These are phyloP conservation scores for Guillardia theta DNA, from an alignment of 78 protist species.

Conservation along the genomic window DNA sequence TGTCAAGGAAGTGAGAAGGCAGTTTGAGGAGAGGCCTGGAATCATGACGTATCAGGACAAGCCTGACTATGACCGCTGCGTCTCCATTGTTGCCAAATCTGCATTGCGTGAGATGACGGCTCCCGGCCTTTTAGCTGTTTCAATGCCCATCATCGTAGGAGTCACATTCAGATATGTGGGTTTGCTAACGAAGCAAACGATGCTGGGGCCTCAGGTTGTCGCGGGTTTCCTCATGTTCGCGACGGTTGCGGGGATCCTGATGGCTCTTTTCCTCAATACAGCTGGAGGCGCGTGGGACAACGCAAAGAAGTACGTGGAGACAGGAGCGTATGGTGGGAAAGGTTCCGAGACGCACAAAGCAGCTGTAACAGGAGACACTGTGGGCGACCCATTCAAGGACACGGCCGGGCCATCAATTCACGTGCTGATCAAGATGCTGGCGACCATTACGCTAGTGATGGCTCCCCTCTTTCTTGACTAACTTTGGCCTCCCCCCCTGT, in stretches of 20 bases:
- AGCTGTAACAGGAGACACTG: slow-evolving; percentile 80
- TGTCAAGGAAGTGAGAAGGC: slow-evolving; percentile 63
- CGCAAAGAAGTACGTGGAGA: slow-evolving; percentile 75
- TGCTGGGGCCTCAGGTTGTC: slow-evolving; percentile 46
- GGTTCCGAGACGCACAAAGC: slow-evolving; percentile 65
- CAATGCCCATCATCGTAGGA: slow-evolving; percentile 66
- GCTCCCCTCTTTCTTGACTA: slow-evolving; percentile 37
- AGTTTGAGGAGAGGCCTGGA: slow-evolving; percentile 50
- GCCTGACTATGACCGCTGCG: slow-evolving; percentile 58
- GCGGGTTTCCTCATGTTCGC: slow-evolving; percentile 42
- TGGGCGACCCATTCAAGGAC: slow-evolving; percentile 79
- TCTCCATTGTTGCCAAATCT: slow-evolving; percentile 55
- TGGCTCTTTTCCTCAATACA: slow-evolving; percentile 63
- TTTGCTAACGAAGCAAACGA: background rate
- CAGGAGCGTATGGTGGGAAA: slow-evolving; percentile 45
- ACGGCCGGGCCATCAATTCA: slow-evolving; percentile 73
- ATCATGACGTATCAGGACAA: background rate
- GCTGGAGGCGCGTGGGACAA: slow-evolving; percentile 84
- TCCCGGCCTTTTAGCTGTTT: slow-evolving; percentile 61
- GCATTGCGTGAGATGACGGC: slow-evolving; percentile 62
- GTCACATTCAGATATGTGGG: slow-evolving; percentile 13
- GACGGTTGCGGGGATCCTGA: background rate
- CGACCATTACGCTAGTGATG: slow-evolving; percentile 54
- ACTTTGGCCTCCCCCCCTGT: too few relatives aligned
- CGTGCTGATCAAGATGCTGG: slow-evolving; percentile 70